Conservation (phyloP, 2,329 filamentous ascomycete genomes). For the Bipolaris cookei region DNA sequence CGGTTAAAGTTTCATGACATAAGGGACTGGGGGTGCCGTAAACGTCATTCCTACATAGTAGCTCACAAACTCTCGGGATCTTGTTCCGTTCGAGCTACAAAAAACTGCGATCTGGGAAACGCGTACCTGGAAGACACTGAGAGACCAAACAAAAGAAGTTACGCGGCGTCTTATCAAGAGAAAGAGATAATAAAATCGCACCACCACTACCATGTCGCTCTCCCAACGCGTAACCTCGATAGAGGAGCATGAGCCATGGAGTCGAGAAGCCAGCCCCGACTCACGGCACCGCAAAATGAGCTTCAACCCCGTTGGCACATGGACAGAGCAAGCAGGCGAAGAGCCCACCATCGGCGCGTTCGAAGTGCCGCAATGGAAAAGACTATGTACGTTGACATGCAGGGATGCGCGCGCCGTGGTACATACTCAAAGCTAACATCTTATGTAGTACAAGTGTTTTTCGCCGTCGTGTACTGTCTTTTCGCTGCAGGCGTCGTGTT, state of each 20-base stretch:
- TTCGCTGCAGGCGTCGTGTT: conserved; percentile 68
- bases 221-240: conserved; percentile 49
- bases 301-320: conserved; percentile 58
- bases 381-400: conserved; percentile 55
- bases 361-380: conserved; percentile 61
- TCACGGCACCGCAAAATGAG: conserved; percentile 55
- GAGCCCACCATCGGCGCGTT: conserved; percentile 56
- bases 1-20: too few species aligned
- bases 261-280: conserved; percentile 47
- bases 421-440: conserved; percentile 21
- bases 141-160: neutral
- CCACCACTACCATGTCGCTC: conserved; percentile 45
- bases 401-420: too few species aligned
- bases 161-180: neutral
- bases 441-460: conserved; percentile 68
- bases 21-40: too few species aligned
- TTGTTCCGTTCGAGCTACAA: too few species aligned
- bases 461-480: conserved; percentile 74
- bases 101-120: too few species aligned
- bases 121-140: neutral
- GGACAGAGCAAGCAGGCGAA: conserved; percentile 51
- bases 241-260: conserved; percentile 52
- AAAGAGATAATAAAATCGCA: neutral
- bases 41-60: too few species aligned
- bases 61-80: too few species aligned